These are phyloP conservation scores for Xylaria grammica DNA, from an alignment of 495 filamentous ascomycete genomes.

Conservation along the genomic window DNA sequence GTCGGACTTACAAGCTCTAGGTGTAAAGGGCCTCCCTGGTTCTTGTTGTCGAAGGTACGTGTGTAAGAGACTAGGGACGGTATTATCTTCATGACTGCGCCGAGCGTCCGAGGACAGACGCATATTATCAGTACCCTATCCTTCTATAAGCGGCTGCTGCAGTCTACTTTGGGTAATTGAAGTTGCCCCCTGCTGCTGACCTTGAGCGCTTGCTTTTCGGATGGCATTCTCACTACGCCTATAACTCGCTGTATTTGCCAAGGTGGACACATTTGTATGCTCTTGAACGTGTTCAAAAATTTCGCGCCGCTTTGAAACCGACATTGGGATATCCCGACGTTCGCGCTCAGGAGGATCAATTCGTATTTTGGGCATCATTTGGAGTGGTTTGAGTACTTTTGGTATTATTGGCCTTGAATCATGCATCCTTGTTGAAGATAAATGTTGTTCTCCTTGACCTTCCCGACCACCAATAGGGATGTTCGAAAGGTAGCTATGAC, in stretches of 20 bases:
- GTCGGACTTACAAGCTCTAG: not conserved
- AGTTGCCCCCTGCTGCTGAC: not conserved
- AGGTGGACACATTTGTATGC: not conserved
- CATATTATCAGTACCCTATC: not conserved
- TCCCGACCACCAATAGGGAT: not conserved
- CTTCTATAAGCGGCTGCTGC: constrained; percentile 5
- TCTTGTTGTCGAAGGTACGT: not conserved
- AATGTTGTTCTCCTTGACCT: not conserved
- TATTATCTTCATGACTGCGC: not conserved
- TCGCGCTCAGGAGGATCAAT: not conserved
- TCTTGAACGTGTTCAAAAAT: constrained; percentile 7
- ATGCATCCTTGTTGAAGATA: not conserved
- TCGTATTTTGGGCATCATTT: not conserved
- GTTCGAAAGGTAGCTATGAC: not conserved
- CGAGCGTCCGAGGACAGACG: constrained; percentile 3
- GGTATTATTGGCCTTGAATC: not conserved
- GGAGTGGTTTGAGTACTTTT: not conserved
- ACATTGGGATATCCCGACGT: not conserved
- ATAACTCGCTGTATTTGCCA: not conserved
- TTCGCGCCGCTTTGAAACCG: constrained; percentile 10
- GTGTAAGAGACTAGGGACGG: not conserved
- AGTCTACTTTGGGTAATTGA: not conserved
- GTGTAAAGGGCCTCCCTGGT: not conserved
- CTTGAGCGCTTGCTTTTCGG: not conserved
- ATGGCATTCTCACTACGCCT: not conserved